These are phyloP conservation scores for Phylloporus gajari DNA, from an alignment of 1,284 basidiomycete genomes.

Conservation along the genomic window DNA sequence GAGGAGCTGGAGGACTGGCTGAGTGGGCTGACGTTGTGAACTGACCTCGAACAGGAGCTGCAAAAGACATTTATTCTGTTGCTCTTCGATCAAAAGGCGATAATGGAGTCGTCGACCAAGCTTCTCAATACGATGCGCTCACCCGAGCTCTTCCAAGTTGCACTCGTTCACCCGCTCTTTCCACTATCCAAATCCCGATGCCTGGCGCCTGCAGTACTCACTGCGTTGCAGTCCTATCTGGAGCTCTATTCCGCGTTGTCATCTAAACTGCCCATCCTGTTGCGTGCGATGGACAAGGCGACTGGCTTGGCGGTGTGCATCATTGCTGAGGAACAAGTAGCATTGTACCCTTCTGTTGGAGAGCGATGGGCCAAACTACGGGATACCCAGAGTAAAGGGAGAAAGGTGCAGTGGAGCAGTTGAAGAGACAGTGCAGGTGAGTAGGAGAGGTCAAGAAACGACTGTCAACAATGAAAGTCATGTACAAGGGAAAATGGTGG, in stretches of 20 bases:
- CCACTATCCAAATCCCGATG: conserved; percentile 62
- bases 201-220: conserved; percentile 69
- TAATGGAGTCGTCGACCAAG: conserved; percentile 68
- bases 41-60: conserved; percentile 62
- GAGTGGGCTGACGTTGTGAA: no score
- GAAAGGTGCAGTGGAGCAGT: conserved; percentile 72
- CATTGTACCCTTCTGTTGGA: conserved; percentile 67
- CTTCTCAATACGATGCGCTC: conserved; percentile 76
- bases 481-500: conserved; percentile 46
- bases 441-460: conserved; percentile 65
- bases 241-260: conserved; percentile 76
- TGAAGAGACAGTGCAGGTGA: conserved; percentile 74
- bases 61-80: conserved; percentile 64
- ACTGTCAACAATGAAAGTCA: conserved; percentile 57
- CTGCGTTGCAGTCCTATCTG: conserved; percentile 77
- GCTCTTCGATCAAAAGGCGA: conserved; percentile 63
- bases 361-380: conserved; percentile 79
- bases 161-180: conserved; percentile 69
- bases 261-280: conserved; percentile 72
- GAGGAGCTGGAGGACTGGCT: no score
- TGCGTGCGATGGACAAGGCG: conserved; percentile 67
- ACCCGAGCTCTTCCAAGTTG: conserved; percentile 72
- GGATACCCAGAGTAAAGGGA: conserved; percentile 77
- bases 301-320: conserved; percentile 60
- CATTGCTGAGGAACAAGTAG: conserved; percentile 64